Evolutionary conservation across 331 rosid genomes (phyloP).

Genomic region (Rosa hybrid): DNA sequence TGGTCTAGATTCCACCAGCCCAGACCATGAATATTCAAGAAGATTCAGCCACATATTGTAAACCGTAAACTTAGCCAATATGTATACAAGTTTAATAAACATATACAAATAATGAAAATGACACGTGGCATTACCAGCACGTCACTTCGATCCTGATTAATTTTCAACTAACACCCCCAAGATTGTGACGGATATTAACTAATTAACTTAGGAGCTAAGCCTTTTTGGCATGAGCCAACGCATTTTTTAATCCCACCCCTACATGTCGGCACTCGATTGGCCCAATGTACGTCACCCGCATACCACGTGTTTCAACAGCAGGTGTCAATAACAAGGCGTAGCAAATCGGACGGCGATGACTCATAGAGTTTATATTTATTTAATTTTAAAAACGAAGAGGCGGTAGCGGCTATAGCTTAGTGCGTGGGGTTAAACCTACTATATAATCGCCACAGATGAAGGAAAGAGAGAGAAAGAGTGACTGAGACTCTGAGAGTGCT

Average conservation of each 20-base stretch:
- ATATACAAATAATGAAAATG: background rate
- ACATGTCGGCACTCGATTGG: constrained; percentile 1
- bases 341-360: constrained; percentile 2
- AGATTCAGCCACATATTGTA: background rate
- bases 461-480: background rate
- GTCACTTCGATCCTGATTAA: background rate
- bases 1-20: background rate
- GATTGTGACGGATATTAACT: background rate
- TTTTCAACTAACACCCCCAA: background rate
- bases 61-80: background rate
- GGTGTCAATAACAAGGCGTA: background rate
- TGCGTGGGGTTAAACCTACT: background rate
- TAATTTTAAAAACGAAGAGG: background rate
- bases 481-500: background rate
- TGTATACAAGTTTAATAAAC: background rate
- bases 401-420: background rate
- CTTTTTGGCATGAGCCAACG: background rate
- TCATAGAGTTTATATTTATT: background rate
- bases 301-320: background rate
- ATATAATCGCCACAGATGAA: constrained; percentile 5
- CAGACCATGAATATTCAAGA: background rate
- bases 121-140: background rate
- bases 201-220: constrained; percentile 6
- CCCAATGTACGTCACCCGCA: background rate
- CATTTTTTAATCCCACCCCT: background rate